Evolutionary conservation across 1,139 yeast genomes (phyloP).

Genomic region (Suhomyces anneliseae): DNA sequence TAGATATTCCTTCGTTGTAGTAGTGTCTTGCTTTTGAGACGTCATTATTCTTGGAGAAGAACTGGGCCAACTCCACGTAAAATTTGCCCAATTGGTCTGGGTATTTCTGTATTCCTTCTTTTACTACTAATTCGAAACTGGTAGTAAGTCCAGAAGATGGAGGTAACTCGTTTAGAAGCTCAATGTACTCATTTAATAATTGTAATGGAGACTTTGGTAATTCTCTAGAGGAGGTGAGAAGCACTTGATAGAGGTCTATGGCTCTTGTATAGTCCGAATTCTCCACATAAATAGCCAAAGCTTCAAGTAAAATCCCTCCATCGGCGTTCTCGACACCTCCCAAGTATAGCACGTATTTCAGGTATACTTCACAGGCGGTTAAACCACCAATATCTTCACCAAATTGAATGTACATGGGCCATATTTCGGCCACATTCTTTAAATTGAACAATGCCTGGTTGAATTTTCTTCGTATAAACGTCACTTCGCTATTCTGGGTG

Average conservation of each 20-base stretch:
- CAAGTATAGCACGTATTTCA: slow-evolving; percentile 40
- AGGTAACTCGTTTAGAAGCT: slow-evolving; percentile 1
- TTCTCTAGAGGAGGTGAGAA: neutral
- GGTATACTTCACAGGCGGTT: slow-evolving; percentile 44
- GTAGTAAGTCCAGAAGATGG: slow-evolving; percentile 5
- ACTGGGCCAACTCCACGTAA: slow-evolving; percentile 51
- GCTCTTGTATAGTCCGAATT: slow-evolving; percentile 20
- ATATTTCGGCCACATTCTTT: slow-evolving; percentile 58
- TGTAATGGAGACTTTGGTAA: slow-evolving; percentile 9
- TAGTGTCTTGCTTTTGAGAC: slow-evolving; percentile 46
- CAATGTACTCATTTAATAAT: slow-evolving; percentile 9
- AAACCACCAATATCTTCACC: slow-evolving; percentile 48
- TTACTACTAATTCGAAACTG: slow-evolving; percentile 35
- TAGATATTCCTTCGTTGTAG: slow-evolving; percentile 48
- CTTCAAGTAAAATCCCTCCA: slow-evolving; percentile 12
- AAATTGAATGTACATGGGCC: slow-evolving; percentile 59
- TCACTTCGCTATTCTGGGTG: slow-evolving; percentile 35
- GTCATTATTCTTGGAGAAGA: slow-evolving; percentile 34
- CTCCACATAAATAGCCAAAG: slow-evolving; percentile 26
- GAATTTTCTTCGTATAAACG: slow-evolving; percentile 48
- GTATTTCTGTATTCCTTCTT: slow-evolving; percentile 43
- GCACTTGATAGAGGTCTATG: neutral
- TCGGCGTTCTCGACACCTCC: slow-evolving; percentile 3
- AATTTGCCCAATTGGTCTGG: slow-evolving; percentile 63
- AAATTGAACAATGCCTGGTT: slow-evolving; percentile 52